Evolutionary conservation across 1,139 yeast genomes (phyloP), one percentile per base, ranked within the genome.

Genomic region (Debaryomyces psychrophilus): DNA sequence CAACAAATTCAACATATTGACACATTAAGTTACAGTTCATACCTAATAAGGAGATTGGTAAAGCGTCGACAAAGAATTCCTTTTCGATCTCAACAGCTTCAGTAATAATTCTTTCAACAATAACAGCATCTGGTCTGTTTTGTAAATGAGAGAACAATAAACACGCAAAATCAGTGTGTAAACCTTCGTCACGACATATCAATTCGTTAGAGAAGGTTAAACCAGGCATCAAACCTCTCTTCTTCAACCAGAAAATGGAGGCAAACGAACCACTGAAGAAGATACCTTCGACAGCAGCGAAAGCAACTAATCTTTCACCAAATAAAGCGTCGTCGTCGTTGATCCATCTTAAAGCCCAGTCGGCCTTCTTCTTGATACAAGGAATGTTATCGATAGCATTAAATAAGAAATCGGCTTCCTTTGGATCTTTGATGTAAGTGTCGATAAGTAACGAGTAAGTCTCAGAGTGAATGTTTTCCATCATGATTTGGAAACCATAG

Each of bases 401-500:
- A 73, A 93, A 90, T 67, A 92, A 79, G 68, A 76, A 89, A 54
- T 86, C 88, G 49, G 95, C 82, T 75, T 92, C 96, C 71, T 86
- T 83, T 56, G 96, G 93, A 71, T 93, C 98, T 76, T 90, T 90
- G 69, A 93, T 87, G 71, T 92, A 93, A 39, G 97, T 83, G 68
- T 93, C 99, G 60, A 93, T 89, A 64, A 93, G 81, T 59, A 93
- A 77, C 11, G 98, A 92, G 76, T 95, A 93, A 41, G 97, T 93
- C 76, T 93, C 99, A 28, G 97, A 85, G 73, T 93, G 99, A 63
- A 93, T 93, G 79, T 93, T 95, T 75, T 95, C 99, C 95, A 95
- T 93, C 98, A 92, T 92, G 70, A 93, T 93, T 76, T 93, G 98
- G 86, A 93, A 93, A 45, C 99, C 99, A 68, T 93, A 93, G 78